Conservation (phyloP, 1,139 yeast species). For the Debaryomyces fabryi region DNA sequence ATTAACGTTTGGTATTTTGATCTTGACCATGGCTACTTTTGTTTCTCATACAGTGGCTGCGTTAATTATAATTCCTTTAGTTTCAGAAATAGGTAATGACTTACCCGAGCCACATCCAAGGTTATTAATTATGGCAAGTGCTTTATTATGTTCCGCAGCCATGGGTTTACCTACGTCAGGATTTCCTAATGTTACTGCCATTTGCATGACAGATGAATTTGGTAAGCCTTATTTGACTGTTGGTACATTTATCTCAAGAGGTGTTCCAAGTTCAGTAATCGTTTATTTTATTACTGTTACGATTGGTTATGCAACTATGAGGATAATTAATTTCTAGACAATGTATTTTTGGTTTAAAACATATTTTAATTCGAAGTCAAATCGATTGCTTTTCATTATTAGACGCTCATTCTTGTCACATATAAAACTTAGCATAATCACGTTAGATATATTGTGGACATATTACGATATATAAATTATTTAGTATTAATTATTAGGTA, state of each 20-base stretch:
- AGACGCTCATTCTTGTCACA: background rate
- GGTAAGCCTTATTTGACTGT: conserved; percentile 71
- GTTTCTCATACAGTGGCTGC: conserved; percentile 82
- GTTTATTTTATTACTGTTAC: conserved; percentile 61
- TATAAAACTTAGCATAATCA: background rate
- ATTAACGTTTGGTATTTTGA: conserved; percentile 65
- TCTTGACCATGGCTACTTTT: conserved; percentile 70
- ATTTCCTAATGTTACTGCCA: conserved; percentile 80
- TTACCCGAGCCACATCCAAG: conserved; percentile 60
- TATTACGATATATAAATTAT: background rate
- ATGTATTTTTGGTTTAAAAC: background rate
- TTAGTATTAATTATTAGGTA: conserved; percentile 1
- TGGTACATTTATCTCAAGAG: conserved; percentile 66
- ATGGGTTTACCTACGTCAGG: conserved; percentile 81
- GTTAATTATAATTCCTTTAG: conserved; percentile 68
- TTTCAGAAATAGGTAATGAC: conserved; percentile 65
- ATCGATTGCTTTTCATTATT: background rate
- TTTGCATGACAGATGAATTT: conserved; percentile 71
- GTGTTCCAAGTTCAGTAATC: conserved; percentile 65
- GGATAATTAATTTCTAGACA: conserved; percentile 40
- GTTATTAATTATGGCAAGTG: conserved; percentile 65
- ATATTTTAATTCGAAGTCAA: background rate
- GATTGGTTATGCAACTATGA: conserved; percentile 70
- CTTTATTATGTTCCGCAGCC: conserved; percentile 70
- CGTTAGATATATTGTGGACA: background rate